Base-by-base conservation (phyloP, 192 early-diverging fungal genomes). In the Irineochytrium annulatum region DNA sequence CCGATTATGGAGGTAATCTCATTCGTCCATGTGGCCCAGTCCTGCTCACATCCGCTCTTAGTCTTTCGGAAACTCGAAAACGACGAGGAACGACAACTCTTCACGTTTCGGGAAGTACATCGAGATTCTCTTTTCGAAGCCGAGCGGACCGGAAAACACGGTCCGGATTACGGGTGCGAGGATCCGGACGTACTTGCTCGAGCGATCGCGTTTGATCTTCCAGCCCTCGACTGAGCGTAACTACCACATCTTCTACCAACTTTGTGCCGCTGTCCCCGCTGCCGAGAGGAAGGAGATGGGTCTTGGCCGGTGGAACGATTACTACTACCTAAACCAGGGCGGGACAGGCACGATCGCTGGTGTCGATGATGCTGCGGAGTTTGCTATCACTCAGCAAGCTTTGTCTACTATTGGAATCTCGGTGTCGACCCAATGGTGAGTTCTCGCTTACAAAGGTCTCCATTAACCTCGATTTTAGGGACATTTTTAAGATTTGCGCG, bases 171-270 rank as follows among this genome's bases (percentile, higher is more conserved):
- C 90, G 48, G 94, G 93, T 34, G 96, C 96, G 3, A 88, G 80
- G 46, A 96, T 96, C 66, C 84, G 96, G 52, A 99, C 94, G 2
- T 99, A 99, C 62, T 77, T 99, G 20, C 74, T 99, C 55, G 96
- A 99, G 71, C 85, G 96, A 33, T 97, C 94, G 37, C 87, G 96
- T 65, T 76, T 99, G 58, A 88, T 94, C 37, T 93, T 89, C 76
- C 96, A 99, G 74, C 94, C 94, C 2, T 78, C 85, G 32, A 83
- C 79, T 24, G 95, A 98, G 75, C 82, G 95, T 64, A 97, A 96
- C 81, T 99, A 99, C 79, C 96, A 99, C 80, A 91, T 99, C 70
- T 99, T 99, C 73, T 99, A 99, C 77, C 96, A 99, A 82, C 84
- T 99, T 39, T 94, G 92, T 76, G 86, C 92, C 17, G 94, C 90